Evolutionary conservation across 495 filamentous ascomycete genomes (phyloP).

Genomic region (Aspergillus mulundensis): DNA sequence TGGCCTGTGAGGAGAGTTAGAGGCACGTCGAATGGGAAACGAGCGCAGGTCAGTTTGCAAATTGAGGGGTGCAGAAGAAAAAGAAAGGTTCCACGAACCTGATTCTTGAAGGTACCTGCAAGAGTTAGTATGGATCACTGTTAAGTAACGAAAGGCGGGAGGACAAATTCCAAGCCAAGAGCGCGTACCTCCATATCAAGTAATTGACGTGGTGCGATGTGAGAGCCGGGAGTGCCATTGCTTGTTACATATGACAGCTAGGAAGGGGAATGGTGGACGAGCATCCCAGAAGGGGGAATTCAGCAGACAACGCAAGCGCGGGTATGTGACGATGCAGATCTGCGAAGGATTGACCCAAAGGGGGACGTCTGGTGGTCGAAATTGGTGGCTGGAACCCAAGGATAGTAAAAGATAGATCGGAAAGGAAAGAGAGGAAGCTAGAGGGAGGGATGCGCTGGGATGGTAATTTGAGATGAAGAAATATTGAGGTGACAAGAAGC

Average conservation of each 20-base stretch:
- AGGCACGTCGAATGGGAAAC: not conserved
- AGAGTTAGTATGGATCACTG: conserved; percentile 23
- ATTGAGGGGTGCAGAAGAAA: conserved; percentile 10
- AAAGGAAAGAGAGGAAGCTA: conserved; percentile 10
- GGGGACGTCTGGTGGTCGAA: conserved; percentile 2
- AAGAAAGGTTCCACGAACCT: conserved; percentile 55
- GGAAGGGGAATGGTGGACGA: conserved; percentile 29
- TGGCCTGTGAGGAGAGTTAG: conserved; percentile 39
- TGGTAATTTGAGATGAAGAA: conserved; percentile 13
- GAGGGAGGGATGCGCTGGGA: conserved; percentile 13
- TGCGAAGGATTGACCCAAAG: conserved; percentile 12
- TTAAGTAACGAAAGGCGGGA: not conserved
- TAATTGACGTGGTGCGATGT: conserved; percentile 96
- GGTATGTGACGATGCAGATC: conserved; percentile 10
- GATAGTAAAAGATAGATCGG: not conserved
- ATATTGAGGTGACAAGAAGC: conserved; percentile 1
- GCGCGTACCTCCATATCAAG: conserved; percentile 91
- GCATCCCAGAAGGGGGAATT: conserved; percentile 33
- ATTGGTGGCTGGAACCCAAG: not conserved
- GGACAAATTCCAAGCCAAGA: conserved; percentile 1
- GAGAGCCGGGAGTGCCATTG: conserved; percentile 54
- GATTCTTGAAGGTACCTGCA: conserved; percentile 83
- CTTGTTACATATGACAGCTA: conserved; percentile 43
- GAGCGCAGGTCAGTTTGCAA: not conserved
- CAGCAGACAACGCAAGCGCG: conserved; percentile 8